phyloP scores from a whole-genome alignment of 2,329 filamentous ascomycete species.

The Aspergillus tanneri region DNA sequence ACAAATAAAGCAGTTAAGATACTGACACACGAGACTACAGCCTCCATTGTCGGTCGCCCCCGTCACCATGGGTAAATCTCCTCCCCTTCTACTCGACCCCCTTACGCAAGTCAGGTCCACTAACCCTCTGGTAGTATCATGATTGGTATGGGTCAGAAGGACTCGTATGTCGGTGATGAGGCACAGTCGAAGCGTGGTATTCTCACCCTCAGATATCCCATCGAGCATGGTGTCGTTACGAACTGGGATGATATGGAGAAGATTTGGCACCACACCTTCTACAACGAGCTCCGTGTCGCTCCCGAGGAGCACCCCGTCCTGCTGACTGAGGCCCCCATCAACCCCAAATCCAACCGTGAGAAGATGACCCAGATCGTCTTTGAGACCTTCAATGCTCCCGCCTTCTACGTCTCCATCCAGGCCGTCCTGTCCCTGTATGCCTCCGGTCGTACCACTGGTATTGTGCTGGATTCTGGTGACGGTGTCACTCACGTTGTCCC shows the following conservation, averaged over 20 bases:
- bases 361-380: slow-evolving; percentile 99
- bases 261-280: slow-evolving; percentile 99
- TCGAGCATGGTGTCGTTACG: slow-evolving; percentile 99
- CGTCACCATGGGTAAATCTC: slow-evolving; percentile 96
- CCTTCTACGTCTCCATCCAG: slow-evolving; percentile 99
- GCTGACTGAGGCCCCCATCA: slow-evolving; percentile 98
- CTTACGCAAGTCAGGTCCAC: slow-evolving; percentile 10
- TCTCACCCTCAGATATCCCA: slow-evolving; percentile 97
- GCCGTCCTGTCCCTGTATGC: slow-evolving; percentile 98
- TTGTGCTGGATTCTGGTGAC: slow-evolving; percentile 99
- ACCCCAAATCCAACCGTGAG: slow-evolving; percentile 99
- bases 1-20: slow-evolving; percentile 18
- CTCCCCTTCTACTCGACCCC: slow-evolving; percentile 7
- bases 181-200: slow-evolving; percentile 99
- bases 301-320: slow-evolving; percentile 99
- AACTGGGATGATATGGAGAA: slow-evolving; percentile 99
- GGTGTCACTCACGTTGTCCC: slow-evolving; percentile 99
- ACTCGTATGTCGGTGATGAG: slow-evolving; percentile 99
- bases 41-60: slow-evolving; percentile 98
- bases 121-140: slow-evolving; percentile 75
- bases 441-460: slow-evolving; percentile 99
- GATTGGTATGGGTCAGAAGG: slow-evolving; percentile 99
- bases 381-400: slow-evolving; percentile 99
- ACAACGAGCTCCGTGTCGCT: slow-evolving; percentile 99
- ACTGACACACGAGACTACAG: slow-evolving; percentile 51